Conservation (phyloP, 2,329 filamentous ascomycete species). For the Aspergillus costaricaensis region DNA sequence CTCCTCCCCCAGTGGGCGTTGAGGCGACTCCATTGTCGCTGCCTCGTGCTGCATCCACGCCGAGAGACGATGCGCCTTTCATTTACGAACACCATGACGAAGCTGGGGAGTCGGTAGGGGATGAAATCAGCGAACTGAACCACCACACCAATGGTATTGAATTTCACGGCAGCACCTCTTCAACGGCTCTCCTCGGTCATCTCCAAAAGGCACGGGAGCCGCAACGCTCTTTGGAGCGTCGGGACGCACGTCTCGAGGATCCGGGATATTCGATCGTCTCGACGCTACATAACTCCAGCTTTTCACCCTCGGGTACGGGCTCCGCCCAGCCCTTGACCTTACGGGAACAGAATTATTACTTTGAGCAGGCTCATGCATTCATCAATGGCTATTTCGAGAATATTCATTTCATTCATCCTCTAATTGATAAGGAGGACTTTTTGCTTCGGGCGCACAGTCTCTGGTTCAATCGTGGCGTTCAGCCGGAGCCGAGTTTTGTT, state of each 20-base stretch:
- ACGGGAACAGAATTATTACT: slow-evolving; percentile 42
- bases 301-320: slow-evolving; percentile 35
- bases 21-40: slow-evolving; percentile 30
- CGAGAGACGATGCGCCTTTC: slow-evolving; percentile 17
- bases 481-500: slow-evolving; percentile 45
- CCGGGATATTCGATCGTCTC: slow-evolving; percentile 46
- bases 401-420: slow-evolving; percentile 52
- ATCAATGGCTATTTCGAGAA: slow-evolving; percentile 53
- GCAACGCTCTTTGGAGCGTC: slow-evolving; percentile 18
- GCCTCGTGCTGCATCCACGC: slow-evolving; percentile 23
- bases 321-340: slow-evolving; percentile 23
- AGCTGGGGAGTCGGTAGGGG: slow-evolving; percentile 30
- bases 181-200: slow-evolving; percentile 48
- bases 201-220: slow-evolving; percentile 38
- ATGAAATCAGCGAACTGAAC: slow-evolving; percentile 50
- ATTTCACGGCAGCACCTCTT: slow-evolving; percentile 53
- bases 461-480: slow-evolving; percentile 40
- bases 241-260: slow-evolving; percentile 10
- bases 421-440: slow-evolving; percentile 51
- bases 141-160: slow-evolving; percentile 50
- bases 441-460: slow-evolving; percentile 46
- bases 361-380: slow-evolving; percentile 49
- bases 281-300: slow-evolving; percentile 50
- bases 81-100: slow-evolving; percentile 25
- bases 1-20: slow-evolving; percentile 9